Evolutionary conservation across 2,329 filamentous ascomycete species (phyloP), one percentile per base, ranked within the genome.

Genomic region (Hypocreales sp.): DNA sequence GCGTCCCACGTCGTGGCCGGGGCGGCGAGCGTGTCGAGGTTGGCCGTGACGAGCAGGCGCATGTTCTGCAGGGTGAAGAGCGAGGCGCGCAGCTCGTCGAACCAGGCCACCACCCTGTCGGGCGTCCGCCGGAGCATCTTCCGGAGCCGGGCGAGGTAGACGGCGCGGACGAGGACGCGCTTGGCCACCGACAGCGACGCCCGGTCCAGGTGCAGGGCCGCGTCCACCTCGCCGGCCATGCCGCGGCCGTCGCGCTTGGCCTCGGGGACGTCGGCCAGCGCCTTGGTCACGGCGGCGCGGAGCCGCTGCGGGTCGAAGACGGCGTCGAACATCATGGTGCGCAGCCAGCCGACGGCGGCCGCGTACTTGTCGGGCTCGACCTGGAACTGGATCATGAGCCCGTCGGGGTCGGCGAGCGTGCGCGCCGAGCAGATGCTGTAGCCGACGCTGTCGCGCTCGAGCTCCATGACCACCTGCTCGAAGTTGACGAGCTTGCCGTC

Each of bases 211-310:
- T 93, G 82, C 14, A 92, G 69, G 53, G 87, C 83, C 35, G 75
- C 68, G 40, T 90, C 72, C 31, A 77, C 62, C 35, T 74, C 70
- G 30, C 55, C 57, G 4, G 69, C 58, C 72, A 77, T 77, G 22
- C 59, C 58, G 31, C 75, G 70, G 2, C 90, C 90, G 40, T 79
- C 81, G 22, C 90, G 80, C 61, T 95, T 98, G 28, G 75, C 65
- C 45, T 94, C 84, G 0, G 90, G 90, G 12, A 98, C 78, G 41
- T 95, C 87, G 3, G 86, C 84, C 12, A 94, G 64, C 24, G 92
- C 72, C 51, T 93, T 92, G 31, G 75, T 74, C 11, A 92, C 57
- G 14, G 64, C 59, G 36, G 80, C 69, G 38, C 65, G 67, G 27
- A 78, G 57, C 15, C 72, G 61, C 26, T 60, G 56, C 4, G 76